Conservation (phyloP, 768 basidiomycete species). For the Tylopilus subfusipes region DNA sequence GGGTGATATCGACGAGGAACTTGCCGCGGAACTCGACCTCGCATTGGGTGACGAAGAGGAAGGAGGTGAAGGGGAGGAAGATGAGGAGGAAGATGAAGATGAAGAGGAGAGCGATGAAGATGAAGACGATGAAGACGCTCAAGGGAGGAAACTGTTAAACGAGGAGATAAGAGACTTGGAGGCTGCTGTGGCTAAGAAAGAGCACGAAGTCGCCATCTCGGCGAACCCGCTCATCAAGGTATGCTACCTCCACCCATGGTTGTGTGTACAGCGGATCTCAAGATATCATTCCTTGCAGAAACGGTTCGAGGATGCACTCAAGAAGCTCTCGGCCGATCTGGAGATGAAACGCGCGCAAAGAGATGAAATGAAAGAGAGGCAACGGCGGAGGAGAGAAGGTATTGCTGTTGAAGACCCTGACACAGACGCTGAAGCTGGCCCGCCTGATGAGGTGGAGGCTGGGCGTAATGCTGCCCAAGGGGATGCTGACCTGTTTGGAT, state of each 20-base stretch:
- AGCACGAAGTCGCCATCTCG: constrained; percentile 75
- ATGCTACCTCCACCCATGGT: background rate
- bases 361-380: constrained; percentile 76
- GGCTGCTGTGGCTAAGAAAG: constrained; percentile 83
- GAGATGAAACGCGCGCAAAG: constrained; percentile 80
- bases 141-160: constrained; percentile 74
- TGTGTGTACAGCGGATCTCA: background rate
- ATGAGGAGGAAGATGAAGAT: constrained; percentile 56
- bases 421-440: constrained; percentile 38
- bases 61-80: constrained; percentile 61
- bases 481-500: constrained; percentile 43
- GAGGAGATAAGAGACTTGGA: constrained; percentile 90
- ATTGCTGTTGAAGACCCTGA: constrained; percentile 40
- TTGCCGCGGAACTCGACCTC: constrained; percentile 82
- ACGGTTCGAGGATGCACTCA: constrained; percentile 90
- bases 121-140: constrained; percentile 77
- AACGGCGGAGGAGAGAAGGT: constrained; percentile 68
- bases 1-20: constrained; percentile 83
- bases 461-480: constrained; percentile 21
- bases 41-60: constrained; percentile 70
- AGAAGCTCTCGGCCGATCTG: constrained; percentile 81
- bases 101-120: constrained; percentile 57
- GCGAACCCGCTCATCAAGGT: constrained; percentile 88
- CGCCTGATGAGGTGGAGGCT: constrained; percentile 35
- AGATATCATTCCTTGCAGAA: constrained; percentile 43